These are phyloP conservation scores for Cladosporium halotolerans DNA, from an alignment of 2,329 filamentous ascomycete genomes.

Conservation along the genomic window DNA sequence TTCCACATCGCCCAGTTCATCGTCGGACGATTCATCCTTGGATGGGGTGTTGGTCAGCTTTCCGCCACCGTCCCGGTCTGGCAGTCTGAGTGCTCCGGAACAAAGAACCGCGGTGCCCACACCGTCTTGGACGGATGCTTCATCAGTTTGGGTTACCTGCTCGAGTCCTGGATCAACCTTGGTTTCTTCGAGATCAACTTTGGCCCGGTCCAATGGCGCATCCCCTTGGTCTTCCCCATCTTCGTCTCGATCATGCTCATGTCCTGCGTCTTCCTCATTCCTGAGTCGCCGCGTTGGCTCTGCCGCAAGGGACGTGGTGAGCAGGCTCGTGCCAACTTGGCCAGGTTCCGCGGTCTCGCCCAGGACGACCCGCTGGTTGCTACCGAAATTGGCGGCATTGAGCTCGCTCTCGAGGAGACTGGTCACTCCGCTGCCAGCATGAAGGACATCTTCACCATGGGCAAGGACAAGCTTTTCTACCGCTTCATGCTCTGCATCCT, in stretches of 20 bases:
- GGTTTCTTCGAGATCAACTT: slow-evolving; percentile 36
- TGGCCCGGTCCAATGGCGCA: slow-evolving; percentile 38
- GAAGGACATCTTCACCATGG: slow-evolving; percentile 43
- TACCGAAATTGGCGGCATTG: slow-evolving; percentile 43
- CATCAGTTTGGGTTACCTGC: slow-evolving; percentile 40
- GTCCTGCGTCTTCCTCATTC: slow-evolving; percentile 35
- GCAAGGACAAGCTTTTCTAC: slow-evolving; percentile 45
- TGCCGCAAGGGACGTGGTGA: slow-evolving; percentile 42
- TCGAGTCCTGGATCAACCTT: slow-evolving; percentile 45
- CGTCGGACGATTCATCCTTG: slow-evolving; percentile 44
- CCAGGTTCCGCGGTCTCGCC: slow-evolving; percentile 35
- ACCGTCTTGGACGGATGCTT: slow-evolving; percentile 42
- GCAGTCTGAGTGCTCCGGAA: slow-evolving; percentile 42
- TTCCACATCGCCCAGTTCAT: slow-evolving; percentile 40
- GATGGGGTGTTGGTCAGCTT: slow-evolving; percentile 46
- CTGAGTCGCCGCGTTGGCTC: slow-evolving; percentile 44
- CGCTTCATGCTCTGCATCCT: slow-evolving; percentile 47
- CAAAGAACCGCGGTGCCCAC: slow-evolving; percentile 36
- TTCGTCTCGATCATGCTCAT: slow-evolving; percentile 18
- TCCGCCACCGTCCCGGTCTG: slow-evolving; percentile 45
- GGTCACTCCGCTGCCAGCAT: slow-evolving; percentile 33
- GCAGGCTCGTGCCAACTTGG: slow-evolving; percentile 36
- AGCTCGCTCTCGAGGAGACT: slow-evolving; percentile 44
- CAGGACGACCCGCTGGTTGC: slow-evolving; percentile 34
- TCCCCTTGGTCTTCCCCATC: slow-evolving; percentile 46